These are phyloP conservation scores for Metschnikowia lochheadii DNA, from an alignment of 805 yeast species.

Conservation along the genomic window DNA sequence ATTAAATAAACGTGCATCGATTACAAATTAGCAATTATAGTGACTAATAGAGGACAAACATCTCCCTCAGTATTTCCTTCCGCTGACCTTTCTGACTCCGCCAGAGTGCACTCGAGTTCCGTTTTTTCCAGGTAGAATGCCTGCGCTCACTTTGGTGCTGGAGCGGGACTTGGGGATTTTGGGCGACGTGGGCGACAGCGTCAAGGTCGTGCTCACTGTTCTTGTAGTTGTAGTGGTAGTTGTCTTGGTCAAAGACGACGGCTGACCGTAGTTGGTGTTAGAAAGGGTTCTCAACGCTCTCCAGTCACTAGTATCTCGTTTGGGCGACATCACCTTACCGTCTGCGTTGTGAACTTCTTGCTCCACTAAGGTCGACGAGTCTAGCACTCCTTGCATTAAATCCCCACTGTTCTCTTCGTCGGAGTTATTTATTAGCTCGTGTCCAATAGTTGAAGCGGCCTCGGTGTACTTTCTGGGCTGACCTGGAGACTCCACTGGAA, in stretches of 20 bases:
- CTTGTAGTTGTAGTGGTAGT: conserved; percentile 49
- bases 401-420: conserved; percentile 36
- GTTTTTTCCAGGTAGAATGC: conserved; percentile 16
- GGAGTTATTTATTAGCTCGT: conserved; percentile 41
- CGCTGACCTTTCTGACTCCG: conserved; percentile 18
- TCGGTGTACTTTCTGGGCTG: conserved; percentile 79
- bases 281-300: conserved; percentile 38
- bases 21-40: not conserved
- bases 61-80: conserved; percentile 9
- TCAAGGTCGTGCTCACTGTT: conserved; percentile 41
- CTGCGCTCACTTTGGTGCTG: conserved; percentile 13
- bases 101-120: conserved; percentile 15
- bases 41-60: not conserved
- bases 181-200: conserved; percentile 33
- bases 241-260: conserved; percentile 38
- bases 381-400: conserved; percentile 21
- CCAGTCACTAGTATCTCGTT: conserved; percentile 30
- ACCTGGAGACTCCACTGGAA: conserved; percentile 92
- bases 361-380: conserved; percentile 12
- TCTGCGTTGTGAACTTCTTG: conserved; percentile 16
- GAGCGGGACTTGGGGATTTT: conserved; percentile 15
- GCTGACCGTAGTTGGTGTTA: conserved; percentile 29
- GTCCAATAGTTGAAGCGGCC: conserved; percentile 27
- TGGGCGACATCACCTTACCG: conserved; percentile 21
- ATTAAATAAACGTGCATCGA: not conserved